Conservation (phyloP, 2,329 filamentous ascomycete species). For the Ciborinia camelliae region DNA sequence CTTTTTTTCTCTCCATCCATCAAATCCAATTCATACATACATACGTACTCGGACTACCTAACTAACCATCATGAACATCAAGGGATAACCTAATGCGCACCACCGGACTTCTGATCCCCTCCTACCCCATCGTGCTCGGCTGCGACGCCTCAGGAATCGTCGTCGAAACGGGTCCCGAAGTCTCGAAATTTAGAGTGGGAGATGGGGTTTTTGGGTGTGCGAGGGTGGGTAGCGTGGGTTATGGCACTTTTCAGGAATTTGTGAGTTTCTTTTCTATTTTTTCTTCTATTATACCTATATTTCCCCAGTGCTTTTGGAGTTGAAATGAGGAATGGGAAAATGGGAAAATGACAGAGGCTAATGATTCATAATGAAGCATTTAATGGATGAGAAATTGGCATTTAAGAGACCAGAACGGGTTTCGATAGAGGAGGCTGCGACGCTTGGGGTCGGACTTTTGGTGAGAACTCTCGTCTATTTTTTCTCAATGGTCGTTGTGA, state of each 20-base stretch:
- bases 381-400: constrained; percentile 40
- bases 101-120: constrained; percentile 36
- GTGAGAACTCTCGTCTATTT: constrained; percentile 28
- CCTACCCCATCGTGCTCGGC: constrained; percentile 41
- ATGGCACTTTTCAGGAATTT: constrained; percentile 22
- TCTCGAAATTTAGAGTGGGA: constrained; percentile 37
- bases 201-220: constrained; percentile 41
- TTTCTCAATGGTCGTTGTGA: background rate
- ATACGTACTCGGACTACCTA: no score
- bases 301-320: no score
- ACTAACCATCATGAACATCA: background rate
- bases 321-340: background rate
- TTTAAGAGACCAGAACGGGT: constrained; percentile 37
- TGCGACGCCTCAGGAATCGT: constrained; percentile 41
- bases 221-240: constrained; percentile 37
- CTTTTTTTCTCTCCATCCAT: background rate
- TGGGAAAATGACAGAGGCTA: background rate
- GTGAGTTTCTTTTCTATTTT: background rate
- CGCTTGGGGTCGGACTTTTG: constrained; percentile 39
- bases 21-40: background rate
- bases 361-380: constrained; percentile 26
- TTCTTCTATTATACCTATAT: no score
- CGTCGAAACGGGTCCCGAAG: constrained; percentile 34
- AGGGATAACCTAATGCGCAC: constrained; percentile 39
- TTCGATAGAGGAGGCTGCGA: constrained; percentile 36